A percentile compares a stretch with the other conserved stretches of the same genome.
phyloP scores from a whole-genome alignment of 495 filamentous ascomycete genomes.

The Penicillium maclennaniae region DNA sequence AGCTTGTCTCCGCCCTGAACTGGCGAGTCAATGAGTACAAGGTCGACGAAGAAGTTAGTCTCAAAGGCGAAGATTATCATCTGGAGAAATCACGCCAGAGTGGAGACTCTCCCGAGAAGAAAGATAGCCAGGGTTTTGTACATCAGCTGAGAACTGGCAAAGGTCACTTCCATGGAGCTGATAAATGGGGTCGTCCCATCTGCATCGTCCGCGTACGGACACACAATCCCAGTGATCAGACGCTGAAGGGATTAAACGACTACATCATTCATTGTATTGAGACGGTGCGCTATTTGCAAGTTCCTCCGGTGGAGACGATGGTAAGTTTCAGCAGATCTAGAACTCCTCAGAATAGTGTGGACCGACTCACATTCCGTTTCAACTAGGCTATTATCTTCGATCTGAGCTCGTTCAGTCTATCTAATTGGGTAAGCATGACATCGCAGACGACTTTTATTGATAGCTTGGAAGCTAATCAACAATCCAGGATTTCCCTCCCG shows the following conservation, averaged over 20 bases:
- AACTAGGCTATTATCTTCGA: constrained; percentile 80
- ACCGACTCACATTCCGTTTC: neutral
- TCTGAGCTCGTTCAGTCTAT: constrained; percentile 81
- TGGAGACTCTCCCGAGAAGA: constrained; percentile 48
- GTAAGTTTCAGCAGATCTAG: constrained; percentile 35
- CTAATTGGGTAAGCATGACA: constrained; percentile 70
- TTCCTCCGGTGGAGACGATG: constrained; percentile 76
- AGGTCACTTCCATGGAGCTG: constrained; percentile 77
- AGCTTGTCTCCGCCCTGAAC: constrained; percentile 82
- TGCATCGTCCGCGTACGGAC: constrained; percentile 73
- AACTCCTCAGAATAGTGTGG: constrained; percentile 26
- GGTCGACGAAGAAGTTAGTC: constrained; percentile 76
- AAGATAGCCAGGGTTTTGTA: constrained; percentile 73
- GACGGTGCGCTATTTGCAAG: constrained; percentile 71
- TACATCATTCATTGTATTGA: constrained; percentile 91
- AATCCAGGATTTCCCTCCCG: constrained; percentile 76
- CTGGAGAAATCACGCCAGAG: constrained; percentile 51
- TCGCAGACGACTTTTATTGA: neutral
- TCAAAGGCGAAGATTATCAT: constrained; percentile 65
- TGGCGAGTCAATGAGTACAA: constrained; percentile 77
- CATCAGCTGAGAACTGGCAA: constrained; percentile 83
- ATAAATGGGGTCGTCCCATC: constrained; percentile 77
- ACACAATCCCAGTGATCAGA: constrained; percentile 77
- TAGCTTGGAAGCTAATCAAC: constrained; percentile 22
- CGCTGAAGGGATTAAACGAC: constrained; percentile 68